Conservation (phyloP, 176 grass and related monocot species). For the Oropetium thomaeum region DNA sequence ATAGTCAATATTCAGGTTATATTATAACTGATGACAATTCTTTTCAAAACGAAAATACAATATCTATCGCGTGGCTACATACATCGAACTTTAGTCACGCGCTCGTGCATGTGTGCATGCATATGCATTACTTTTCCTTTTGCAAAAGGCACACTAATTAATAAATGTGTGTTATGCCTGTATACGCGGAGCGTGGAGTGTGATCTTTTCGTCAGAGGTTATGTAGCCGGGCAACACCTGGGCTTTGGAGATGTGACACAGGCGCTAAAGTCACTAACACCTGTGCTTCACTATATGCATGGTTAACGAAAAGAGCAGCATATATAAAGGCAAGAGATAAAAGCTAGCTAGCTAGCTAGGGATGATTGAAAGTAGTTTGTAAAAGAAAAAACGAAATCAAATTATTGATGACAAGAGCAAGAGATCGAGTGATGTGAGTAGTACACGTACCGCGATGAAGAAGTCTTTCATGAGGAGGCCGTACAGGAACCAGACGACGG, state of each 20-base stretch:
- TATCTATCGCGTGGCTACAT: background rate
- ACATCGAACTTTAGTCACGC: too few relatives aligned
- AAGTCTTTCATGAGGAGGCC: conserved; percentile 65
- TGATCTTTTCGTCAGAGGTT: conserved; percentile 36
- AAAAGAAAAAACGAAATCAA: background rate
- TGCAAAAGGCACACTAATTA: too few relatives aligned
- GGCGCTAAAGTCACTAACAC: conserved; percentile 12
- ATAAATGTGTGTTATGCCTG: too few relatives aligned
- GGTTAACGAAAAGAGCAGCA: conserved; percentile 11
- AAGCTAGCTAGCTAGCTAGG: conserved; percentile 12
- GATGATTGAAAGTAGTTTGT: background rate
- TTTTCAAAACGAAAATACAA: too few relatives aligned
- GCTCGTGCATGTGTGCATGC: too few relatives aligned
- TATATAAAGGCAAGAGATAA: conserved; percentile 10
- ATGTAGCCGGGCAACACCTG: conserved; percentile 23
- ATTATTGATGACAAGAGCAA: background rate
- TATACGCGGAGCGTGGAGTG: background rate
- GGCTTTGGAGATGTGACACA: conserved; percentile 24
- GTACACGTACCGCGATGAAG: conserved; percentile 53
- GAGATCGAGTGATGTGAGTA: background rate
- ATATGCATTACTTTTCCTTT: conserved; percentile 4
- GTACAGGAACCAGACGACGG: conserved; percentile 81
- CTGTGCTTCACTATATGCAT: conserved; percentile 10
- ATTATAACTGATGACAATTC: too few relatives aligned
- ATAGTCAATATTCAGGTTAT: too few relatives aligned